A percentile compares a stretch with the other conserved stretches of the same genome.
These are phyloP conservation scores for Crithidia mellificae DNA, from an alignment of 208 protist species.

Conservation along the genomic window DNA sequence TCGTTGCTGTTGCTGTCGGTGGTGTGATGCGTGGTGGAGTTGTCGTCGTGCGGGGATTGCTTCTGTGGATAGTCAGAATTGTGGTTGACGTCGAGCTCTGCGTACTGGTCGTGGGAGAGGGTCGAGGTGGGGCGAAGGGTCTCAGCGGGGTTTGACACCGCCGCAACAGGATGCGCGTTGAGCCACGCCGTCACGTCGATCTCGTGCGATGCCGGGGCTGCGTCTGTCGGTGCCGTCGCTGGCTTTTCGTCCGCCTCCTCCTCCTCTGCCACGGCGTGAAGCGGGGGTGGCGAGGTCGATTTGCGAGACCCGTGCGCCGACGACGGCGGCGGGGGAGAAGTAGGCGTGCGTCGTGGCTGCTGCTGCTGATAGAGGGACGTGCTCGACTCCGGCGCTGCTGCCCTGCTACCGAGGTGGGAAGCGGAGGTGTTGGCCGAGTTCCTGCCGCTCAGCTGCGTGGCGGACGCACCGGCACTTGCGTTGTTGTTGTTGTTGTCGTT, in stretches of 20 bases:
- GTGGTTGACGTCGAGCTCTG: not conserved
- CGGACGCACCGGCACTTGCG: not conserved
- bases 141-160: not conserved
- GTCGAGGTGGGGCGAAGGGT: not conserved
- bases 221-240: not conserved
- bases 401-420: not conserved
- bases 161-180: constrained; percentile 7
- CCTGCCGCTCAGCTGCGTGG: not conserved
- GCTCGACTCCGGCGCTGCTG: not conserved
- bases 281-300: not conserved
- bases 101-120: not conserved
- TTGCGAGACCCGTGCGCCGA: not conserved
- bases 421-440: not conserved
- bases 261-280: not conserved
- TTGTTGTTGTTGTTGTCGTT: not conserved
- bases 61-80: too few species aligned
- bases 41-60: not conserved
- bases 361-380: constrained; percentile 1
- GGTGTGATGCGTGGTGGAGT: not conserved
- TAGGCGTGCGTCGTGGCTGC: not conserved
- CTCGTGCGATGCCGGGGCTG: not conserved
- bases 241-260: too few species aligned
- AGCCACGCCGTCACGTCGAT: constrained; percentile 32
- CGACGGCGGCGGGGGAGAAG: constrained; percentile 6
- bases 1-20: constrained; percentile 2